These are phyloP conservation scores for Yamadazyma spencermartinsiae DNA, from an alignment of 1,139 yeast genomes.

Conservation along the genomic window DNA sequence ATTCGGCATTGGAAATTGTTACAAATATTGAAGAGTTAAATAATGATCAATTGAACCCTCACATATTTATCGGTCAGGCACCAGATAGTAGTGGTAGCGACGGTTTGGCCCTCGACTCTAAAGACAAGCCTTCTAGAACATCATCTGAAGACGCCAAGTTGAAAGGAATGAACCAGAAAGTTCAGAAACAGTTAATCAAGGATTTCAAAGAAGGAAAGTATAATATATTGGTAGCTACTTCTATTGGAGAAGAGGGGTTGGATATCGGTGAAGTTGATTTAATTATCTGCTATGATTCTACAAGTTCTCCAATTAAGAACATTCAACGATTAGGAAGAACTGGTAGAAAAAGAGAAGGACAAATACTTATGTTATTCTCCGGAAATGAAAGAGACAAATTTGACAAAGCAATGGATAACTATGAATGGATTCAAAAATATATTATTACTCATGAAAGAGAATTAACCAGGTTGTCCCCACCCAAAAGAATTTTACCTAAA, in stretches of 20 bases:
- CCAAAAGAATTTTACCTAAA: slow-evolving; percentile 69
- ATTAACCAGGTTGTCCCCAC: slow-evolving; percentile 40
- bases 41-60: slow-evolving; percentile 55
- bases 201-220: slow-evolving; percentile 69
- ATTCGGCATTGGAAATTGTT: slow-evolving; percentile 85
- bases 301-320: slow-evolving; percentile 89
- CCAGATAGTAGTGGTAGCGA: slow-evolving; percentile 35
- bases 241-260: slow-evolving; percentile 97
- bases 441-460: slow-evolving; percentile 43
- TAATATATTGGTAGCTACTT: slow-evolving; percentile 89
- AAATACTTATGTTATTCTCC: slow-evolving; percentile 74
- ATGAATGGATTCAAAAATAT: slow-evolving; percentile 71
- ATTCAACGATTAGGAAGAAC: slow-evolving; percentile 98
- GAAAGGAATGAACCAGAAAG: slow-evolving; percentile 68
- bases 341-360: slow-evolving; percentile 91
- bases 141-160: slow-evolving; percentile 57
- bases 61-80: slow-evolving; percentile 87
- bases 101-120: slow-evolving; percentile 11
- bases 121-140: slow-evolving; percentile 18
- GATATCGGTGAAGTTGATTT: slow-evolving; percentile 98
- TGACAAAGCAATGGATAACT: slow-evolving; percentile 83
- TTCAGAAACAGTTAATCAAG: slow-evolving; percentile 70
- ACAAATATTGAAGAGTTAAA: slow-evolving; percentile 51
- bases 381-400: slow-evolving; percentile 77
- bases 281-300: slow-evolving; percentile 89